These are phyloP conservation scores for Penicillium sp. DNA, from an alignment of 2,329 filamentous ascomycete genomes.

Conservation along the genomic window DNA sequence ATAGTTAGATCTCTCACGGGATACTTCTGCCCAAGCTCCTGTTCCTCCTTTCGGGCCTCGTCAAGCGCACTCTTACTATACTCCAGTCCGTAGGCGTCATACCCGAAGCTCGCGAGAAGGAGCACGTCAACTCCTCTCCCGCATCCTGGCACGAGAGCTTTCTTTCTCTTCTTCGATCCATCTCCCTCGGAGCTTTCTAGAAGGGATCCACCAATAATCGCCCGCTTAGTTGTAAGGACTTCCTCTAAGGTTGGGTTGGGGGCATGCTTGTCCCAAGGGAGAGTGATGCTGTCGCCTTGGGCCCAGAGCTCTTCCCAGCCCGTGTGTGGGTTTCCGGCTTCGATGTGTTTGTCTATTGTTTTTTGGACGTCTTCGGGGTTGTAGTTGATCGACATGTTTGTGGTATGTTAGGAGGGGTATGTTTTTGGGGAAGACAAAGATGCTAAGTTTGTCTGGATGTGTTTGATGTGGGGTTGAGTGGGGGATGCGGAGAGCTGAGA, in stretches of 20 bases:
- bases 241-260: constrained; percentile 66
- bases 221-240: constrained; percentile 47
- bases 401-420: not conserved
- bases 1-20: constrained; percentile 11
- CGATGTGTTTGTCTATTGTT: constrained; percentile 13
- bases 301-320: constrained; percentile 64
- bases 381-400: not conserved
- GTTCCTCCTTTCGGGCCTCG: constrained; percentile 3
- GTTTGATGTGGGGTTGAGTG: not conserved
- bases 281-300: constrained; percentile 46
- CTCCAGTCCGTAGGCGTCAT: constrained; percentile 78
- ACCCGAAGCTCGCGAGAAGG: constrained; percentile 74
- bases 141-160: constrained; percentile 79
- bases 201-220: constrained; percentile 44
- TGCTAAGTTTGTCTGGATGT: not conserved
- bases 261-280: constrained; percentile 64
- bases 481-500: not conserved
- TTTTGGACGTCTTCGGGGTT: constrained; percentile 11
- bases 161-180: constrained; percentile 45
- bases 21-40: constrained; percentile 6
- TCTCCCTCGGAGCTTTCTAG: constrained; percentile 24
- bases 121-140: constrained; percentile 82
- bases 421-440: not conserved
- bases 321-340: constrained; percentile 24
- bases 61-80: constrained; percentile 19